phyloP scores from a whole-genome alignment of 768 basidiomycete genomes.

The Termitomyces titanicus region DNA sequence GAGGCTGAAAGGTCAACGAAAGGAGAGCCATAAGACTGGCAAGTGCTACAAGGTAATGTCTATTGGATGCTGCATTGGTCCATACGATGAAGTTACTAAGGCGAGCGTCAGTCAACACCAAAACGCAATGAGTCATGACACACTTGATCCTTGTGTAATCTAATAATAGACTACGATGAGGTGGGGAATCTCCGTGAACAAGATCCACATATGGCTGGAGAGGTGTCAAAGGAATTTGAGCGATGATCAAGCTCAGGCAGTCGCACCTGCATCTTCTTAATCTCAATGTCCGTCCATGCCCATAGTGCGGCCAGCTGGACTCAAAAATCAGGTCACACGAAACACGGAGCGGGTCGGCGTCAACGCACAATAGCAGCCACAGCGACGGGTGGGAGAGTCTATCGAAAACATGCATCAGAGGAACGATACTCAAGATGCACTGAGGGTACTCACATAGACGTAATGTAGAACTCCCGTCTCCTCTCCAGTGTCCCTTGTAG shows the following conservation, averaged over 20 bases:
- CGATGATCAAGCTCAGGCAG: not conserved
- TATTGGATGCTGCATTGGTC: constrained; percentile 41
- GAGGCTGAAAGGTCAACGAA: constrained; percentile 46
- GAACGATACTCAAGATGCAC: not conserved
- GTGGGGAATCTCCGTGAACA: constrained; percentile 50
- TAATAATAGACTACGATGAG: constrained; percentile 47
- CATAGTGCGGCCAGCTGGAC: constrained; percentile 43
- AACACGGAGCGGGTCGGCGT: not conserved
- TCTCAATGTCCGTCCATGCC: constrained; percentile 56
- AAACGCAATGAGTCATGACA: constrained; percentile 5
- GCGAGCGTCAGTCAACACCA: not conserved
- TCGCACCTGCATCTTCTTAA: constrained; percentile 52
- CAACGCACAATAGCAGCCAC: constrained; percentile 41
- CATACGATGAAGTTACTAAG: constrained; percentile 46
- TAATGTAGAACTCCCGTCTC: constrained; percentile 43
- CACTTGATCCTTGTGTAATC: constrained; percentile 56
- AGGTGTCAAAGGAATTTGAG: not conserved
- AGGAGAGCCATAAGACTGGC: constrained; percentile 47
- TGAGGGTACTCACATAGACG: constrained; percentile 39
- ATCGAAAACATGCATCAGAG: not conserved
- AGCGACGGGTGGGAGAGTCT: constrained; percentile 53
- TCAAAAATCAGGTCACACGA: not conserved
- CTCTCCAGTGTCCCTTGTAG: constrained; percentile 27
- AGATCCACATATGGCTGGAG: constrained; percentile 54
- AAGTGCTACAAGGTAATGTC: constrained; percentile 47